phyloP scores from a whole-genome alignment of 2,329 filamentous ascomycete genomes.

The Fusarium sp. region DNA sequence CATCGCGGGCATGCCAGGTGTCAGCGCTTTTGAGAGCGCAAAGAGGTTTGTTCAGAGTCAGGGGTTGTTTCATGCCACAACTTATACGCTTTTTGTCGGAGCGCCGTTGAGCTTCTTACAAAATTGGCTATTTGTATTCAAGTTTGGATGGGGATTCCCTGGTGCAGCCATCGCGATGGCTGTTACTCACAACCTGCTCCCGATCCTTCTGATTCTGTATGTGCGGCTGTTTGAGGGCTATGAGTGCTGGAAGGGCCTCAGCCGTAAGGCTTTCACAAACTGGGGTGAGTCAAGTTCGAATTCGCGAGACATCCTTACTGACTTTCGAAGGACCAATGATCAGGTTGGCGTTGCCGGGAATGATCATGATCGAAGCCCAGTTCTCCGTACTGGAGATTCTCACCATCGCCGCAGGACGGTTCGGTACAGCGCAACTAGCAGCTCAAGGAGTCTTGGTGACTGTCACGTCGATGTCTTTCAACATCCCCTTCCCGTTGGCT shows the following conservation, averaged over 20 bases:
- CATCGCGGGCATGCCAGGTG: constrained; percentile 75
- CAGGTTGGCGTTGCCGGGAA: constrained; percentile 81
- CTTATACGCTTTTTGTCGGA: constrained; percentile 77
- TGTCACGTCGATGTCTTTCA: constrained; percentile 80
- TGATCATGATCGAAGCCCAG: constrained; percentile 92
- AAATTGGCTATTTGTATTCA: constrained; percentile 81
- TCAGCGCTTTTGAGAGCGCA: constrained; percentile 76
- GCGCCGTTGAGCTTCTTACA: constrained; percentile 78
- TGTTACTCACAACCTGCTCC: constrained; percentile 78
- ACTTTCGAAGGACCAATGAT: constrained; percentile 69
- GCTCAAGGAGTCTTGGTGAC: constrained; percentile 86
- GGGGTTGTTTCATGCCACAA: constrained; percentile 77
- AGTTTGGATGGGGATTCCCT: constrained; percentile 71
- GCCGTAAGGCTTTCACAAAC: constrained; percentile 71
- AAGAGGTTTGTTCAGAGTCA: constrained; percentile 85
- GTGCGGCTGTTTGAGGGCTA: constrained; percentile 74
- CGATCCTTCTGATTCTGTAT: constrained; percentile 76
- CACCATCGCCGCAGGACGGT: constrained; percentile 78
- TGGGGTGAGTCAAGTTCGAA: constrained; percentile 56
- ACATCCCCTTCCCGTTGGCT: constrained; percentile 89
- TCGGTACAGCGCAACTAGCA: constrained; percentile 79
- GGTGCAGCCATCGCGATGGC: constrained; percentile 82
- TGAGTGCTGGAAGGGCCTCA: constrained; percentile 84
- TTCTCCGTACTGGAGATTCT: constrained; percentile 90
- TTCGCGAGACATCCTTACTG: neutral